Base-by-base conservation (phyloP, 768 basidiomycete species). In the Hericium alpestre region DNA sequence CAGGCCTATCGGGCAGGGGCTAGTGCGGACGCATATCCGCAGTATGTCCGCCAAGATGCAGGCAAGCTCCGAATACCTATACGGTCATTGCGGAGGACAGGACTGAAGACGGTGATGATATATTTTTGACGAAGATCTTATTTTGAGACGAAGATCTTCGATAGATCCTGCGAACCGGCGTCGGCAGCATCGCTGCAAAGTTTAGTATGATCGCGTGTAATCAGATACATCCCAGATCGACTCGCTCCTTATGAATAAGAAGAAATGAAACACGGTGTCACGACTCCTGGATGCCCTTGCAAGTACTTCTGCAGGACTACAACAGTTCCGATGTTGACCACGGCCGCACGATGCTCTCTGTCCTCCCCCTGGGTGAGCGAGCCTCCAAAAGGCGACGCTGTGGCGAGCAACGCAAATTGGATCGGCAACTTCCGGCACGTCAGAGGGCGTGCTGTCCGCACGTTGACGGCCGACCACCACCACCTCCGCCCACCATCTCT, bases 401-500 rank as follows among this genome's bases (percentile, higher is more conserved):
- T 32, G 32, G 32, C 20, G 23, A 18, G 18, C n/a, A 11, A 37
- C 25, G 27, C 16, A 39, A n/a, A 39, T 37, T 37, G 39, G 54
- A 54, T 20, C 54, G 54, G 54, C 38, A 54, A 54, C 23, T 54
- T 39, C 54, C 54, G 38, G 23, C 54, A 41, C 54, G 54, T 25
- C 23, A 37, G 41, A 39, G 40, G 54, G 41, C 41, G 54, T 41
- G 40, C 39, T 25, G 22, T 54, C 54, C 54, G 54, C 54, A 54
- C 54, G 40, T 54, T 54, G 54, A 46, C 54, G 22, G 54, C 54
- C 54, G 54, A 54, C 54, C 40, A 54, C 54, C 40, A 54, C 32
- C 54, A 27, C n/a, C 32, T 22, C 59, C 55, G 54, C 47, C 52
- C 46, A 51, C 57, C 54, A 38, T 27, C 51, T 51, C 16, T 41